phyloP scores from a whole-genome alignment of 768 basidiomycete species.

The Boletus subparvulus region DNA sequence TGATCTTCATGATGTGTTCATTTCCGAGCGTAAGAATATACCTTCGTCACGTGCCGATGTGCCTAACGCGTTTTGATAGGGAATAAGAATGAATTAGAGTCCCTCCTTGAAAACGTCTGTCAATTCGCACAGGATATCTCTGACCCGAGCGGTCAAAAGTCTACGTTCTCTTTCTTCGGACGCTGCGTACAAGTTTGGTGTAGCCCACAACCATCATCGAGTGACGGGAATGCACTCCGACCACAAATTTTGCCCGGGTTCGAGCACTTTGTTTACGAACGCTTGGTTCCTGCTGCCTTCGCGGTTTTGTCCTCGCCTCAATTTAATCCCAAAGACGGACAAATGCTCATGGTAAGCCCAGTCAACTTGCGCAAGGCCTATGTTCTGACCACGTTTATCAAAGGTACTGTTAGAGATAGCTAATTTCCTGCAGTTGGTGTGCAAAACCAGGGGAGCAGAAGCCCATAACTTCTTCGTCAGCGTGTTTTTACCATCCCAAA shows the following conservation, averaged over 20 bases:
- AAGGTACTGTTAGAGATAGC: constrained; percentile 91
- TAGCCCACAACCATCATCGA: constrained; percentile 40
- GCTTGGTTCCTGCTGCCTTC: constrained; percentile 79
- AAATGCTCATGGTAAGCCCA: constrained; percentile 70
- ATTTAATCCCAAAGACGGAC: constrained; percentile 88
- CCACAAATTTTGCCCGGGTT: constrained; percentile 73
- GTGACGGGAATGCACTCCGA: constrained; percentile 34
- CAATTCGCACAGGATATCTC: constrained; percentile 70
- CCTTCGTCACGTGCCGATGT: constrained; percentile 19
- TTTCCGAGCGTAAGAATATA: constrained; percentile 67
- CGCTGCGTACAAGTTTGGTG: constrained; percentile 70
- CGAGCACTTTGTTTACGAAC: constrained; percentile 88
- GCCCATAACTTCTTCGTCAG: constrained; percentile 76
- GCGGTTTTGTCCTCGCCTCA: constrained; percentile 72
- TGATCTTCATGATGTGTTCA: constrained; percentile 81
- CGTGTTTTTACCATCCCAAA: constrained; percentile 84
- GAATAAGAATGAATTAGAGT: constrained; percentile 68
- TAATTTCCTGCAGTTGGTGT: constrained; percentile 75
- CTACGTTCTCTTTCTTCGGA: constrained; percentile 77
- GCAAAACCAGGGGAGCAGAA: constrained; percentile 77
- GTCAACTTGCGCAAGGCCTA: background rate
- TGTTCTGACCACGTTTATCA: background rate
- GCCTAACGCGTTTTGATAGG: constrained; percentile 34
- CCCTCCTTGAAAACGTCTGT: constrained; percentile 72
- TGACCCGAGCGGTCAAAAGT: constrained; percentile 74